Evolutionary conservation across 1,139 yeast species (phyloP), one percentile per base, ranked within the genome.

Genomic region (Magnusiomyces ingens): DNA sequence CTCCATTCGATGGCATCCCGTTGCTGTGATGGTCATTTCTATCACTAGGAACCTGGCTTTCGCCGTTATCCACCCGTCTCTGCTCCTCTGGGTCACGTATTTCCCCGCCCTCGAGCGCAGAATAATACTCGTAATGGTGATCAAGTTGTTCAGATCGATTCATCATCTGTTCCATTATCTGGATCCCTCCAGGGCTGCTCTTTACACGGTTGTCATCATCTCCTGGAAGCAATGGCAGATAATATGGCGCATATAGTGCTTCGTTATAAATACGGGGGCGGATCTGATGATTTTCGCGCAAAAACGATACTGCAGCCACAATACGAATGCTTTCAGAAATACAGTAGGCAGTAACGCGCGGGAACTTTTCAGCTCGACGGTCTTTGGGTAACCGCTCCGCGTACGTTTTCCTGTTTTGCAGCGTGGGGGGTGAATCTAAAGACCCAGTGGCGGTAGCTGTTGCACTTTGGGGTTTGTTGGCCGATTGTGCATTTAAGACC

Each of bases 231-330:
- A 93, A 72, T 0, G 99, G 99, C 48, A 93, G 73, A 22, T 90
- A 79, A 63, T 93, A 93, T 0, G 96, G 96, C 1, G 89, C 93
- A 65, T 90, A 93, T 36, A 93, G 71, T 5, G 91, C 95, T 62
- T 91, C 98, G 67, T 91, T 97, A 62, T 91, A 91, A 29, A 86
- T 67, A 57, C 97, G 73, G 1, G 97, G 96, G 22, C 87, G 79
- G 1, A 90, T 95, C 62, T 84, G 84, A 67, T 91, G 98, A 52
- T 84, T 76, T 15, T 77, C 75, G 47, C 78, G 74, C 45, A 91
- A 69, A 62, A 87, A 91, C 52, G 77, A 76, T 0, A 85, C 77
- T 1, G 89, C 81, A 1, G 80, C 75, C 42, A 76, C 75, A 52
- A 91, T 70, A 62, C 86, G 77, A 64, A 90, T 84, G 21, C 86